A percentile compares a stretch with the other conserved stretches of the same genome.
Conservation (phyloP, 495 filamentous ascomycete genomes). For the Xylaria curta region DNA sequence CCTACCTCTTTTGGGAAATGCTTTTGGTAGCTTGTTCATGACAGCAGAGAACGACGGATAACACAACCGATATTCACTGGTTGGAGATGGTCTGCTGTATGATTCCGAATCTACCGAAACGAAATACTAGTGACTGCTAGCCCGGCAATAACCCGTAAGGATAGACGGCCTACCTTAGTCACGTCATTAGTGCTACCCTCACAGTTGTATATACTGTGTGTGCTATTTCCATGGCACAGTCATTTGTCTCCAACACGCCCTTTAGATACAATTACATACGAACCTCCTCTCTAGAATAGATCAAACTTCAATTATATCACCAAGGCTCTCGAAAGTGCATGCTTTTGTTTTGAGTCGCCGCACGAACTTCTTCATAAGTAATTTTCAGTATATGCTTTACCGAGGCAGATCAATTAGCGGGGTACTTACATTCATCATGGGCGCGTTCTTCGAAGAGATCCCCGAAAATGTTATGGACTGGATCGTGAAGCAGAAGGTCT, state of each 20-base stretch:
- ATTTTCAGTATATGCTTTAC: neutral
- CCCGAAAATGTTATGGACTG: constrained; percentile 61
- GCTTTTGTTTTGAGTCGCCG: neutral
- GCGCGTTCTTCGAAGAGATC: constrained; percentile 66
- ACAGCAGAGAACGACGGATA: neutral
- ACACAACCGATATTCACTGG: neutral
- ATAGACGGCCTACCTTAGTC: neutral
- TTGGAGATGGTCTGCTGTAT: neutral
- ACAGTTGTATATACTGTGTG: neutral
- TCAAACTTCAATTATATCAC: neutral
- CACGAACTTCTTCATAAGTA: neutral
- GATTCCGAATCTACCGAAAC: neutral
- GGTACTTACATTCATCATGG: constrained; percentile 53
- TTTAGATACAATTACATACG: neutral
- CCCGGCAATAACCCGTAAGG: neutral
- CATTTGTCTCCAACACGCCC: neutral
- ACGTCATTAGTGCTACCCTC: neutral
- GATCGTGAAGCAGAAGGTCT: constrained; percentile 67
- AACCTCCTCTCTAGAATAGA: neutral
- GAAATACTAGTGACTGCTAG: neutral
- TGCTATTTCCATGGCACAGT: neutral
- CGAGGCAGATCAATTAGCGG: neutral
- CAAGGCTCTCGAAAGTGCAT: neutral
- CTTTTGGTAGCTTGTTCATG: neutral
- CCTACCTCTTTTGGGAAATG: neutral